Conservation (phyloP, 1,139 yeast genomes). For the Debaryomycetaceae sp. region DNA sequence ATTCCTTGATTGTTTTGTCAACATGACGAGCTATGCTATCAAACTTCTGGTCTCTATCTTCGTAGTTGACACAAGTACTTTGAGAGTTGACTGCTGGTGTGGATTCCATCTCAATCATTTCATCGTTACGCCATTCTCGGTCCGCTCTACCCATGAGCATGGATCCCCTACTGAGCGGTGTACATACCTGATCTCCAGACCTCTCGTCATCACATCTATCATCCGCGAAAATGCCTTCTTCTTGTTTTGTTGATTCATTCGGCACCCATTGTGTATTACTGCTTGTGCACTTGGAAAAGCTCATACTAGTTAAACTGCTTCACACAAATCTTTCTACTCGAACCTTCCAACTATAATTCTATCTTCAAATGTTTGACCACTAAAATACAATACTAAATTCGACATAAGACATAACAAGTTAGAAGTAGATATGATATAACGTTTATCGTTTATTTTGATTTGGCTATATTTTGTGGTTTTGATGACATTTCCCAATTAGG, state of each 20-base stretch:
- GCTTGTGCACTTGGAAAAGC: neutral
- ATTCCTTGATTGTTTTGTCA: conserved; percentile 31
- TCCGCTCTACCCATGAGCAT: conserved; percentile 1
- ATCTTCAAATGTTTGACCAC: neutral
- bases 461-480: neutral
- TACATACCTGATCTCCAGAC: neutral
- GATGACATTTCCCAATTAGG: neutral
- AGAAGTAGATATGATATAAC: neutral
- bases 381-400: neutral
- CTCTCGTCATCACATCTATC: neutral
- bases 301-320: neutral
- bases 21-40: conserved; percentile 27
- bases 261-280: neutral
- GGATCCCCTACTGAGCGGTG: neutral
- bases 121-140: neutral
- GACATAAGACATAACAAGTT: neutral
- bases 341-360: neutral
- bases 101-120: conserved; percentile 6
- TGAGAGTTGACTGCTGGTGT: conserved; percentile 4
- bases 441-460: neutral
- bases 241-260: neutral
- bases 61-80: neutral
- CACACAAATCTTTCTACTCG: neutral
- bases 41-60: conserved; percentile 13
- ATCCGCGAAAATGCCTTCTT: neutral